These are phyloP conservation scores for Capsicum pubescens DNA, from an alignment of 257 asterid species.

Conservation along the genomic window DNA sequence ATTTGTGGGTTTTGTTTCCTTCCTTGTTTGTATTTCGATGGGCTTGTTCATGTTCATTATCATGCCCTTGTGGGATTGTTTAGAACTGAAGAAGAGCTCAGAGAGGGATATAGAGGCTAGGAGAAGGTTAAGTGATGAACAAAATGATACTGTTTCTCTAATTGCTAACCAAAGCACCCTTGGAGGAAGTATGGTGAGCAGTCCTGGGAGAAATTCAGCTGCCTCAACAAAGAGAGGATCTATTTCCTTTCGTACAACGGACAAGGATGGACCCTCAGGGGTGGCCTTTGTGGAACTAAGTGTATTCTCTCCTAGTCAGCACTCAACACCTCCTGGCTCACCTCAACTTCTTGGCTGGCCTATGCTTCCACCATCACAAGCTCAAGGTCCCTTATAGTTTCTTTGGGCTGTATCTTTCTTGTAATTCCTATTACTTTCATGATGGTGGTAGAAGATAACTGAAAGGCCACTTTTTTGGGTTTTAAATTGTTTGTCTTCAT, in stretches of 20 bases:
- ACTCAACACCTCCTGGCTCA: slow-evolving; percentile 68
- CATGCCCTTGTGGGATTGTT: slow-evolving; percentile 83
- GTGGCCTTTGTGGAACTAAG: slow-evolving; percentile 86
- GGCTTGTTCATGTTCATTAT: slow-evolving; percentile 74
- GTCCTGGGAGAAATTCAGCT: slow-evolving; percentile 51
- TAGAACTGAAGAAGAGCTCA: slow-evolving; percentile 58
- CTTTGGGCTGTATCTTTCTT: slow-evolving; percentile 27
- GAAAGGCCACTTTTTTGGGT: slow-evolving; percentile 27
- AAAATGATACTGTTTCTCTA: slow-evolving; percentile 62
- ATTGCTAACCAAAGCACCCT: slow-evolving; percentile 64
- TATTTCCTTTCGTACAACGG: slow-evolving; percentile 66
- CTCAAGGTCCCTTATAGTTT: slow-evolving; percentile 35
- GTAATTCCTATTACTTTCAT: slow-evolving; percentile 26
- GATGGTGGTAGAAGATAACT: slow-evolving; percentile 23
- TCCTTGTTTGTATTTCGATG: slow-evolving; percentile 67
- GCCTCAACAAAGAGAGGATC: slow-evolving; percentile 60
- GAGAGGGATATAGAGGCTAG: slow-evolving; percentile 64
- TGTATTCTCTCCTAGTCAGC: slow-evolving; percentile 69
- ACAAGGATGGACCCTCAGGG: slow-evolving; percentile 55
- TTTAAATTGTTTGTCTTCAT: slow-evolving; percentile 25
- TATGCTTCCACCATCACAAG: slow-evolving; percentile 57
- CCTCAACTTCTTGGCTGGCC: slow-evolving; percentile 78
- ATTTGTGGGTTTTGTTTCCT: slow-evolving; percentile 78
- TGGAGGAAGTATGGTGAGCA: slow-evolving; percentile 48
- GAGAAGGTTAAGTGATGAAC: slow-evolving; percentile 51